phyloP scores from a whole-genome alignment of 208 protist genomes.

The Trypanosoma scelopori region DNA sequence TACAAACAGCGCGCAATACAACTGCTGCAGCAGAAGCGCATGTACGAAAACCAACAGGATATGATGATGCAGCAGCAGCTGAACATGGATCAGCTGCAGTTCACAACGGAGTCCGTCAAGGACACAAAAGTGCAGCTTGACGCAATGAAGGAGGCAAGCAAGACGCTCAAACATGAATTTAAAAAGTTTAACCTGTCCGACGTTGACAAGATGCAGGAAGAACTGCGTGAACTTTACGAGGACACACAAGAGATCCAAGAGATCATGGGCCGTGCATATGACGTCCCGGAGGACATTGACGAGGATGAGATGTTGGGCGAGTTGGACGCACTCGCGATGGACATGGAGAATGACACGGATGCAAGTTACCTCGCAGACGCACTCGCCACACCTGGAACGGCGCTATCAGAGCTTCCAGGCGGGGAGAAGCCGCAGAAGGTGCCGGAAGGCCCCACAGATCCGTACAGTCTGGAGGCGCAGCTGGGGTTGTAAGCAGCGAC shows the following conservation, averaged over 20 bases:
- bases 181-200: conserved; percentile 86
- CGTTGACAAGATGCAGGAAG: conserved; percentile 87
- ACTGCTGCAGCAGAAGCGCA: conserved; percentile 91
- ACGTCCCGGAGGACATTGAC: conserved; percentile 91
- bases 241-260: conserved; percentile 93
- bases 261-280: conserved; percentile 89
- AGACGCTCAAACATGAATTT: conserved; percentile 81
- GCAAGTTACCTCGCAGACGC: conserved; percentile 81
- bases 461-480: conserved; percentile 85
- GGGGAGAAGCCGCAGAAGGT: conserved; percentile 30
- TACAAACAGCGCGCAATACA: conserved; percentile 91
- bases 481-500: conserved; percentile 60
- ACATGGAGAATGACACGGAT: conserved; percentile 78
- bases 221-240: conserved; percentile 89
- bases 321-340: conserved; percentile 84
- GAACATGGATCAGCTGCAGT: conserved; percentile 93
- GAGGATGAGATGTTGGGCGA: conserved; percentile 92
- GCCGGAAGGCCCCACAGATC: conserved; percentile 52
- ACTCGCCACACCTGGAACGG: conserved; percentile 63
- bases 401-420: conserved; percentile 51
- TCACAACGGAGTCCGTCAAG: conserved; percentile 88
- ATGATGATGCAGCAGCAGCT: conserved; percentile 91
- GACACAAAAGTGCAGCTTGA: conserved; percentile 89
- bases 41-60: conserved; percentile 92
- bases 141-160: conserved; percentile 89